Percentiles rank a stretch among this genome's conserved stretches.
Conservation (phyloP, 768 basidiomycete species). For the Hysterangium stoloniferum region DNA sequence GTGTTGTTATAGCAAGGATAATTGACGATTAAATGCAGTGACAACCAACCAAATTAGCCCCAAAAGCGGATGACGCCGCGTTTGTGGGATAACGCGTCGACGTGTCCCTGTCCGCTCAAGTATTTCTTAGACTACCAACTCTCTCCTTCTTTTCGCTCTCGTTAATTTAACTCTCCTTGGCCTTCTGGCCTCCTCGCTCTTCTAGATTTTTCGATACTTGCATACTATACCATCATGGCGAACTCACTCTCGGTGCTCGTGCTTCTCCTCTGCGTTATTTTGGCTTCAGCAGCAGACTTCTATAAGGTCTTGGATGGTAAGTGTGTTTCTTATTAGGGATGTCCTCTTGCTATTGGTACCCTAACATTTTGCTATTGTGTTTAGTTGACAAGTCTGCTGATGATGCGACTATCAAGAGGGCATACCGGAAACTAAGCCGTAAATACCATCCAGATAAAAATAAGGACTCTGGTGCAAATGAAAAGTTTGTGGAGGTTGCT, state of each 20-base stretch:
- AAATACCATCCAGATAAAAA: constrained; percentile 97
- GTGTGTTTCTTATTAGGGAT: constrained; percentile 22
- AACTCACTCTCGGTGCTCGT: constrained; percentile 15
- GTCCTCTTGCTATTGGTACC: not conserved
- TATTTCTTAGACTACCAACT: not conserved
- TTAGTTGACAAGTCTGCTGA: constrained; percentile 66
- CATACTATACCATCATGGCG: not conserved
- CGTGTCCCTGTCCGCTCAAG: not conserved
- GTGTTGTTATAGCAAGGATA: too few relatives aligned
- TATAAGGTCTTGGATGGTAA: constrained; percentile 80
- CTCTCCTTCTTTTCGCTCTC: not conserved
- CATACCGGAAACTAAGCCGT: constrained; percentile 83
- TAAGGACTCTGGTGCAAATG: constrained; percentile 72
- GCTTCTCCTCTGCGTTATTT: constrained; percentile 25
- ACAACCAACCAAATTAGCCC: too few relatives aligned
- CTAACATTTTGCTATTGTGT: not conserved
- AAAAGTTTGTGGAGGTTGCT: constrained; percentile 85
- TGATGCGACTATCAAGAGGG: constrained; percentile 83
- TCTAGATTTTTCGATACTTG: not conserved
- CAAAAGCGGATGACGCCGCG: not conserved
- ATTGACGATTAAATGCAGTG: too few relatives aligned
- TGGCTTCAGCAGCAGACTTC: constrained; percentile 54
- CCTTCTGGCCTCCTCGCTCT: not conserved
- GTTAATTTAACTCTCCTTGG: not conserved
- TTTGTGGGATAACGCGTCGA: not conserved